Evolutionary conservation across 2,329 filamentous ascomycete genomes (phyloP).

Genomic region (Penicillium sp.): DNA sequence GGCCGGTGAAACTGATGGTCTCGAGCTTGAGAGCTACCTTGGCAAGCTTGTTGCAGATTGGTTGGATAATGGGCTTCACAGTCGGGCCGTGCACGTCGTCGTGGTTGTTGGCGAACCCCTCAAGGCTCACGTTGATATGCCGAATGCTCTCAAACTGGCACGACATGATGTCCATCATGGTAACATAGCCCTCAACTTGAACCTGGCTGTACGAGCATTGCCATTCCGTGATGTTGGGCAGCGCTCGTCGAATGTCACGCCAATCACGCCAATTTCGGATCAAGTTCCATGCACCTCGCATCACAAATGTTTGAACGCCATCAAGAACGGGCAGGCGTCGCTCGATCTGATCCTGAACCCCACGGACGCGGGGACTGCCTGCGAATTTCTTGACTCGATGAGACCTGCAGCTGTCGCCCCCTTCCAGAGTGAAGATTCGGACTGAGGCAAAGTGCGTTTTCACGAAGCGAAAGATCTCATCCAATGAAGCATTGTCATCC

Average conservation of each 20-base stretch:
- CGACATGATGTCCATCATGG: conserved; percentile 64
- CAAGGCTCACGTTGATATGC: conserved; percentile 68
- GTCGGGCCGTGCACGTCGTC: conserved; percentile 51
- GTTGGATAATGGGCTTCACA: conserved; percentile 54
- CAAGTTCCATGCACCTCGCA: conserved; percentile 77
- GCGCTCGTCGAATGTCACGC: conserved; percentile 59
- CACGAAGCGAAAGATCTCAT: conserved; percentile 69
- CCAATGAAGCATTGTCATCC: conserved; percentile 67
- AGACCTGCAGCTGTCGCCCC: conserved; percentile 68
- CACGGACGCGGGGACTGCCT: too few relatives aligned
- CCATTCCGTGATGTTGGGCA: conserved; percentile 65
- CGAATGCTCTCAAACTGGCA: conserved; percentile 56
- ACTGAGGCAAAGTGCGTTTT: conserved; percentile 60
- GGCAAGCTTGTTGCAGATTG: conserved; percentile 68
- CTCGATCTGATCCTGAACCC: background rate
- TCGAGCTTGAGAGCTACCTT: conserved; percentile 63
- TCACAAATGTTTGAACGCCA: conserved; percentile 67
- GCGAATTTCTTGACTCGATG: background rate
- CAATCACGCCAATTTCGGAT: conserved; percentile 68
- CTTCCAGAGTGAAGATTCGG: conserved; percentile 70
- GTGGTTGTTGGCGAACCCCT: conserved; percentile 71
- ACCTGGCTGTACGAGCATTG: conserved; percentile 65
- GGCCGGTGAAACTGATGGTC: conserved; percentile 71
- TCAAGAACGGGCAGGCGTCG: conserved; percentile 50
- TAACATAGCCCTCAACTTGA: conserved; percentile 68